Conservation (phyloP, 208 protist species). For the Dictyostelium gargantuum region DNA sequence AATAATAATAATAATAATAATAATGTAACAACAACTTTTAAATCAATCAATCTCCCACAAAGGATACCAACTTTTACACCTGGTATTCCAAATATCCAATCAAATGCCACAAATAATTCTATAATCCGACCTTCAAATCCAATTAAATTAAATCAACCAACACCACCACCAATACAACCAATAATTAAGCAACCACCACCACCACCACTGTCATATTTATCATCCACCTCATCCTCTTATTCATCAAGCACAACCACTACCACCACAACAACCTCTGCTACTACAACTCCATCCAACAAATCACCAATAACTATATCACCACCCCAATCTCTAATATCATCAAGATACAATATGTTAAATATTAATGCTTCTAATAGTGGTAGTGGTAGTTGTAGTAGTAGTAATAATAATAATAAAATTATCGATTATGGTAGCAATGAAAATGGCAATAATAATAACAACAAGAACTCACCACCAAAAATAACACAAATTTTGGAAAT, state of each 20-base stretch:
- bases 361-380: background rate
- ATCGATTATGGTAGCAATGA: no score
- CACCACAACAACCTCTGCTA: background rate
- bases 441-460: background rate
- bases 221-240: background rate
- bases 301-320: background rate
- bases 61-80: background rate
- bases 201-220: background rate
- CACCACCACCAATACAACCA: background rate
- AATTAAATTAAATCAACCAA: background rate
- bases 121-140: background rate
- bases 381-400: no score
- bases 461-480: background rate
- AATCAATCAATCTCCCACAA: background rate
- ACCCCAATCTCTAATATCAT: background rate
- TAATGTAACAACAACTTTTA: background rate
- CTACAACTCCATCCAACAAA: background rate
- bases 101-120: background rate
- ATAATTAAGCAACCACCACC: background rate
- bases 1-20: background rate
- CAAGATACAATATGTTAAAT: background rate
- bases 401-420: background rate
- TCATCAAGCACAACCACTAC: background rate
- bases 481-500: background rate
- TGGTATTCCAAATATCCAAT: background rate